Evolutionary conservation across 2,329 filamentous ascomycete species (phyloP).

Genomic region (Microdochium trichocladiopsis): DNA sequence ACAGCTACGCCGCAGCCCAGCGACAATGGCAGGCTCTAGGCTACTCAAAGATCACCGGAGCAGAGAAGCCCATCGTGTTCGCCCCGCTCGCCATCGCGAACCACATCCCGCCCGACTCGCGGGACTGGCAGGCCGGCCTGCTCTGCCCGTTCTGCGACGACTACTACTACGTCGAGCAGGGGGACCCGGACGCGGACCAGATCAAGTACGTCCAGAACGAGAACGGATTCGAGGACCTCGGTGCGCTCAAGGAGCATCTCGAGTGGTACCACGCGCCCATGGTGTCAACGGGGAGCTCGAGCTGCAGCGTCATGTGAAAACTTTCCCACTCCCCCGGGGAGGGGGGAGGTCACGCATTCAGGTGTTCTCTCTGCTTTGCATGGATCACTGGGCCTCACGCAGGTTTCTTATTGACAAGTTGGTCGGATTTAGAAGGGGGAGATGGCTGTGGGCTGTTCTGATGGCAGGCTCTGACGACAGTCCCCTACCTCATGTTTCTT

Average conservation of each 20-base stretch:
- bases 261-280: conserved; percentile 45
- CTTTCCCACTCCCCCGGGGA: no score
- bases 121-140: conserved; percentile 43
- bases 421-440: no score
- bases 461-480: no score
- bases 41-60: conserved; percentile 27
- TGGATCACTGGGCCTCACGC: no score
- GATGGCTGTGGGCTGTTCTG: no score
- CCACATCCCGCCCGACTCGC: conserved; percentile 38
- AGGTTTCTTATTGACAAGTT: no score
- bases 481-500: no score
- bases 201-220: conserved; percentile 40
- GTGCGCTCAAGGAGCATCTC: conserved; percentile 44
- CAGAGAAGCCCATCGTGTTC: conserved; percentile 46
- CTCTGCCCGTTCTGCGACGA: conserved; percentile 52
- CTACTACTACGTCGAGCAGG: conserved; percentile 37
- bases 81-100: conserved; percentile 51
- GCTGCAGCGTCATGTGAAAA: conserved; percentile 42
- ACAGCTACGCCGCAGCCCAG: conserved; percentile 9
- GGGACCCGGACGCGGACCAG: conserved; percentile 44
- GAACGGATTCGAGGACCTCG: conserved; percentile 38
- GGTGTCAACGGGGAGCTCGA: conserved; percentile 26
- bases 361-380: no score
- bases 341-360: no score
- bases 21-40: conserved; percentile 47